Evolutionary conservation across 306 rosid genomes (phyloP).

Genomic region (Spatholobus suberectus): DNA sequence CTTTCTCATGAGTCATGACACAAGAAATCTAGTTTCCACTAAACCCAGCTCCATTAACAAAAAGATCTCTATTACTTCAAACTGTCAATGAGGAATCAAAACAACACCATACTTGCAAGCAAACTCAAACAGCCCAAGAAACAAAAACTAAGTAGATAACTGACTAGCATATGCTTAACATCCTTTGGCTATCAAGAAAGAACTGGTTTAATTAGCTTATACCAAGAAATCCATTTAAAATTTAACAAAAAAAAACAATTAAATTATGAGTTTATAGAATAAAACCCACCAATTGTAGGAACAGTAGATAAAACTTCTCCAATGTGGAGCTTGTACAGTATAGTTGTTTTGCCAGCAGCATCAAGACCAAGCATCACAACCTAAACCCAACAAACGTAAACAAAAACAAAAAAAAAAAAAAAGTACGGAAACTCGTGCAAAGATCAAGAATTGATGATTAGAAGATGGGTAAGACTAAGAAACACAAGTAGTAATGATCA

Average conservation of each 20-base stretch:
- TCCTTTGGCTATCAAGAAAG: too few species aligned
- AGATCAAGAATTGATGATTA: neutral
- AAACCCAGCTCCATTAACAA: neutral
- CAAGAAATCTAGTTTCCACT: neutral
- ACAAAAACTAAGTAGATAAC: neutral
- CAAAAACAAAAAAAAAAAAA: neutral
- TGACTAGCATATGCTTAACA: neutral
- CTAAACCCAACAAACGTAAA: conserved; percentile 50
- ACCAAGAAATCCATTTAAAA: neutral
- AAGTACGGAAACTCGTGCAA: neutral
- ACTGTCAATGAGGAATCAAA: neutral
- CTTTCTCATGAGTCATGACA: neutral
- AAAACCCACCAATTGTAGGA: conserved; percentile 87
- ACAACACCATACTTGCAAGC: neutral
- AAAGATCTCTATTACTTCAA: neutral
- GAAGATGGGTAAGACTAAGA: neutral
- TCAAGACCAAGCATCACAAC: conserved; percentile 98
- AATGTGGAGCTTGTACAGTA: conserved; percentile 87
- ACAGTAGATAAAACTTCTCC: conserved; percentile 94
- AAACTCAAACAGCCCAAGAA: conserved; percentile 19
- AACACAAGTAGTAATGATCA: neutral
- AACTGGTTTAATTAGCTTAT: too few species aligned
- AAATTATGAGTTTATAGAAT: neutral
- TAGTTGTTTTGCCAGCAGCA: conserved; percentile 95
- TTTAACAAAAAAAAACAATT: neutral